phyloP scores from a whole-genome alignment of 2,329 filamentous ascomycete genomes.

The Microsporum ferrugineum region DNA sequence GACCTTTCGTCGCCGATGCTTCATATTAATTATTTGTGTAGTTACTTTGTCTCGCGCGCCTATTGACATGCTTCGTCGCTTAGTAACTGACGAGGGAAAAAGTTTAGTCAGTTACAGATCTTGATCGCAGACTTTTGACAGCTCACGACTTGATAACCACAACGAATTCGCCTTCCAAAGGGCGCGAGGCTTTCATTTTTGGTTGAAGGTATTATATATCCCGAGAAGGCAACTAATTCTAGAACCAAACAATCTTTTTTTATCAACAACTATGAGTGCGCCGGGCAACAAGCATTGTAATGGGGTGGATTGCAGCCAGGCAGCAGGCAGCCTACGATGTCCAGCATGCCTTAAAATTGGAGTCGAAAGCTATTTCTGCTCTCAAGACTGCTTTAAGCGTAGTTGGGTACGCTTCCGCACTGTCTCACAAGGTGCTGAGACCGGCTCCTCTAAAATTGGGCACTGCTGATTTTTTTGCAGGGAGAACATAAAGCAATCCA shows the following conservation, averaged over 20 bases:
- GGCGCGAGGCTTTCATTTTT: not conserved
- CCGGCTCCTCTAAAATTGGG: not conserved
- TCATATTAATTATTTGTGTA: not conserved
- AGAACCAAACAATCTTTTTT: not conserved
- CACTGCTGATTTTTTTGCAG: constrained; percentile 36
- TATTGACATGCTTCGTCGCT: not conserved
- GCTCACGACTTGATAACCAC: not conserved
- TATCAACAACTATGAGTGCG: not conserved
- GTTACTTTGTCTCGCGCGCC: not conserved
- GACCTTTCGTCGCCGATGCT: too few species aligned
- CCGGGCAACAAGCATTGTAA: constrained; percentile 45
- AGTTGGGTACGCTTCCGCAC: constrained; percentile 65
- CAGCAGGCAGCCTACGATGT: constrained; percentile 78
- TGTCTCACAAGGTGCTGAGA: constrained; percentile 12
- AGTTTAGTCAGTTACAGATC: not conserved
- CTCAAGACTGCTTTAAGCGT: constrained; percentile 96
- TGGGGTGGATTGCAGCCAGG: constrained; percentile 73
- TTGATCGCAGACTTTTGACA: not conserved
- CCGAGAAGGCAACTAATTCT: not conserved
- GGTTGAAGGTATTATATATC: not conserved
- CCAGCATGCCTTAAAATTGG: constrained; percentile 87
- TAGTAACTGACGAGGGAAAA: not conserved
- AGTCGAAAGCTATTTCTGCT: constrained; percentile 91
- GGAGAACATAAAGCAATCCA: constrained; percentile 70
- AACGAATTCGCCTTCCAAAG: not conserved